Base-by-base conservation (phyloP, 805 yeast genomes). In the Saccharomycopsis oosterbeekiorum region DNA sequence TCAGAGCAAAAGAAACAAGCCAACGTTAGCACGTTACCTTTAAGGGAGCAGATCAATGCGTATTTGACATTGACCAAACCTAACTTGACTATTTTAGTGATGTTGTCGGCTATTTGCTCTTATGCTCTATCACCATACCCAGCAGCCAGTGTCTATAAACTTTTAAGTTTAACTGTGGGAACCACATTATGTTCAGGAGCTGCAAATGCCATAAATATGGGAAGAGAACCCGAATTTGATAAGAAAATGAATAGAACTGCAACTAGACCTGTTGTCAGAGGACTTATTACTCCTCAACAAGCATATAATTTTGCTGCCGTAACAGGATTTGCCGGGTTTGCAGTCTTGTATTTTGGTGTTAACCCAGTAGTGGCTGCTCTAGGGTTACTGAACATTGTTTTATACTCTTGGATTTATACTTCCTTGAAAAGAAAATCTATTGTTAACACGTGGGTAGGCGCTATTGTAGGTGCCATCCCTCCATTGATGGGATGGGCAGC, bases 401-500 rank as follows among this genome's bases (percentile, higher is more conserved):
- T 94, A 11, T 94, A 94, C 69, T 84, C 96, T 0, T 92, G 98
- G 88, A 73, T 86, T 0, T 94, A 94, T 75, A 94, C 99, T 0
- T 86, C 97, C 0, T 75, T 94, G 71, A 94, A 94, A 70, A 80
- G 99, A 60, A 82, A 79, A 63, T 85, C 89, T 26, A 93, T 94
- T 58, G 71, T 88, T 50, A 94, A 94, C 72, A 94, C 99, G 0
- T 94, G 99, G 99, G 94, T 94, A 2, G 99, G 99, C 19, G 99
- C 99, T 0, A 71, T 94, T n/a, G 99, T 94, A 3, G 99, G 99
- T 3, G 99, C 97, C 0, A 88, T 94, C 56, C 99, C 99, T 0
- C 99, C 99, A 21, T 78, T 94, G 58, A 94, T 94, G 99, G 99
- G 99, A 1, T 94, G 99, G 99, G 97, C 97, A 1, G 90, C 93